Evolutionary conservation across 192 early-diverging fungal species (phyloP), one percentile per base, ranked within the genome.

Genomic region (Allomyces javanicus): DNA sequence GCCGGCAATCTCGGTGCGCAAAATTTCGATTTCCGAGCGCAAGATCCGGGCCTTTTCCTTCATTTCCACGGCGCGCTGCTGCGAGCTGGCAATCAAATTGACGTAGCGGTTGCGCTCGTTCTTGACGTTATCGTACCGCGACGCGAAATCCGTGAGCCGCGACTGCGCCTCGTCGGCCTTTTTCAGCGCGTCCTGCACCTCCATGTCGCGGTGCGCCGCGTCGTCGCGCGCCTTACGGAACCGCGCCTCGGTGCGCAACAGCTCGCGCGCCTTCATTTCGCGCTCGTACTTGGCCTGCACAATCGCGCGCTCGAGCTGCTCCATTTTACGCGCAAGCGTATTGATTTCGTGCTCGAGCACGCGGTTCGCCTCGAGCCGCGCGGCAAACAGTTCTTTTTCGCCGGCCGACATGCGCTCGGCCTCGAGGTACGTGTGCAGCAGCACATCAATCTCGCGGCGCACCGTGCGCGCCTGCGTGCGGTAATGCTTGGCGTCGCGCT

Each of bases 21-120:
- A 66, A 65, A 84, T 83, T 66, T 84, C 83, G 14, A 81, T 79
- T 78, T 84, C 83, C 66, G 84, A 84, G 1, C 72, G 69, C n/a
- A 84, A 66, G 40, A 84, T 81, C 64, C 77, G 80, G 50, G 82
- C 72, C 67, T 84, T 84, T 69, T 84, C 83, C 68, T 84, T 81
- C 79, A 84, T 81, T 67, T 84, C 83, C n/a, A 79, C 77, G 0
- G 78, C 75, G 45, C 82, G 70, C 66, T 84, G 83, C 7, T 43
- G 50, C 23, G 33, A 45, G 24, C 25, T 44, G 33, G 61, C 45
- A 67, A 69, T 55, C 61, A 64, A 26, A 25, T 73, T 67, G 62
- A 81, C 79, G 63, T 84, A 84, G 72, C 81, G 81, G 73, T 84
- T 84, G 62, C 83, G 65, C 73, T 84, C 83, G 64, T 83, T 83